Base-by-base conservation (phyloP, 75 land plant species). In the Cupressus sempervirens region DNA sequence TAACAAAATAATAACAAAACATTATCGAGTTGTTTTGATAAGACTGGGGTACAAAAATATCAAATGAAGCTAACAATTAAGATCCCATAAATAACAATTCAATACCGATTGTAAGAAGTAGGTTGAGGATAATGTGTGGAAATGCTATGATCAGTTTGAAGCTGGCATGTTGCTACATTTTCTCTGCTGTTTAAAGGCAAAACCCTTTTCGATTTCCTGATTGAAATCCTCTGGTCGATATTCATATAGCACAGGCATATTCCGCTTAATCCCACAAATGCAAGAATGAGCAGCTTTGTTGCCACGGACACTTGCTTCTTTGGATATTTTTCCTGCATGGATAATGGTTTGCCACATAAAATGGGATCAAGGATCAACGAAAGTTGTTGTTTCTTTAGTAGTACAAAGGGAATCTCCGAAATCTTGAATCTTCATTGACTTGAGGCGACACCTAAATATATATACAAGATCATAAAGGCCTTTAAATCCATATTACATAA, bases 81-180 rank as follows among this genome's bases (percentile, higher is more conserved):
- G 32, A 26, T 40, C 48, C 41, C 80, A 43, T 12, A 36, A 43
- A 77, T 77, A 41, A 26, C 46, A 23, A 41, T 77, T 8, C 16
- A 77, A 41, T 88, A 89, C 90, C 90, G 84, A n/a, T 84, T 86
- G 87, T 84, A 87, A 43, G 83, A 84, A 38, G 14, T 23, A n/a
- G 90, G 90, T 54, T 76, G 88, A 18, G 90, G 90, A 58, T 81
- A 88, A 58, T 89, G 89, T 82, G 26, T 43, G 34, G 41, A 73
- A 54, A 81, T 46, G 48, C 75, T 53, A 40, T 36, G 76, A 43
- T 82, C 83, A 41, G 79, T 38, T 68, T 89, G 67, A 32, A 54
- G 62, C 40, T 35, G 45, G n/a, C 83, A 82, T 43, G 30, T 77
- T 40, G 23, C n/a, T 77, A 10, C 50, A 23, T 41, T 56, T 34